Conservation (phyloP, 345 rosid species). For the Crucihimalaya himalaica region DNA sequence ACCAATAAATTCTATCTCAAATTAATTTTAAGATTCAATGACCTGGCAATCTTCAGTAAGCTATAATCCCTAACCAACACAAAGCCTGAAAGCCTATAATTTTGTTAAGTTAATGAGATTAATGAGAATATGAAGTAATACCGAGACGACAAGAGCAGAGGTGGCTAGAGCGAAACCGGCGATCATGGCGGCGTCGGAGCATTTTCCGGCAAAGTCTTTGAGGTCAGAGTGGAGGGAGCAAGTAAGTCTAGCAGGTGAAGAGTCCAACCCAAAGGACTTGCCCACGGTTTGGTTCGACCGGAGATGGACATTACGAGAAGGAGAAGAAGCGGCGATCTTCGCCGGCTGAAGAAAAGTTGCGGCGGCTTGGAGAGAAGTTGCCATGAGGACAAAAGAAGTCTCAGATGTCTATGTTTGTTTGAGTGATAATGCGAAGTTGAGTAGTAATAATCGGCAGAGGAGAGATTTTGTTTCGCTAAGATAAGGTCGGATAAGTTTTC, state of each 20-base stretch:
- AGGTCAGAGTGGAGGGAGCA: conserved; percentile 72
- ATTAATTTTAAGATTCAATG: neutral
- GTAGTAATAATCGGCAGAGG: conserved; percentile 28
- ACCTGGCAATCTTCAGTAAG: neutral
- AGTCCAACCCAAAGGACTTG: conserved; percentile 65
- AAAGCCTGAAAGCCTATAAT: neutral
- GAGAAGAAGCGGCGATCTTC: conserved; percentile 48
- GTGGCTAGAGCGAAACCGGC: conserved; percentile 91
- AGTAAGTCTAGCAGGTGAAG: conserved; percentile 52
- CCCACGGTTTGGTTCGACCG: conserved; percentile 53
- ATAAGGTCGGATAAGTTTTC: conserved; percentile 50
- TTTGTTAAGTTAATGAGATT: neutral
- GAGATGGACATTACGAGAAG: conserved; percentile 47
- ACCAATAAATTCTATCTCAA: neutral
- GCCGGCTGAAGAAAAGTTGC: conserved; percentile 81
- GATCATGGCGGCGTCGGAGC: conserved; percentile 64
- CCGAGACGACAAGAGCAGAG: conserved; percentile 91
- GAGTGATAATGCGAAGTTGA: conserved; percentile 14
- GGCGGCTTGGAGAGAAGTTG: conserved; percentile 86
- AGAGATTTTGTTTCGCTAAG: conserved; percentile 38
- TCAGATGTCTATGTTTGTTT: conserved; percentile 18
- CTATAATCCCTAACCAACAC: neutral
- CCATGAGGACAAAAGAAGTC: conserved; percentile 47
- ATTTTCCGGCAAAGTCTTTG: conserved; percentile 68
- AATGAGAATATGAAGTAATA: conserved; percentile 22